Percentiles rank a stretch among this genome's conserved stretches.
phyloP scores from a whole-genome alignment of 2,329 filamentous ascomycete species.

The Chrysoporthe austroafricana region DNA sequence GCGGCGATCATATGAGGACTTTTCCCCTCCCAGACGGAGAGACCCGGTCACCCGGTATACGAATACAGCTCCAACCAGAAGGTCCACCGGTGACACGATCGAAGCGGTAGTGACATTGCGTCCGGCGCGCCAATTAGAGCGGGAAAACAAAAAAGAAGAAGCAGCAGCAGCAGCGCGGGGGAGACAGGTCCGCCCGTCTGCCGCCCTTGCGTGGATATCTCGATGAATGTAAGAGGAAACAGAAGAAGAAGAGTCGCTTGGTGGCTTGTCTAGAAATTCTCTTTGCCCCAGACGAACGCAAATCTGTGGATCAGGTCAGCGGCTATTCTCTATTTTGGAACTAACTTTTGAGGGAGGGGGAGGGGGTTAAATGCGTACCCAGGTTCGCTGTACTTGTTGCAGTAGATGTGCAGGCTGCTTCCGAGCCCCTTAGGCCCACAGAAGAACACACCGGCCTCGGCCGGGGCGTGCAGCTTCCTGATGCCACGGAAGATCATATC shows the following conservation, averaged over 20 bases:
- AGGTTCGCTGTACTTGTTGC: conserved; percentile 86
- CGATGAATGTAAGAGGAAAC: conserved; percentile 20
- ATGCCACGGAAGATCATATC: conserved; percentile 87
- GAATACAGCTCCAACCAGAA: neutral
- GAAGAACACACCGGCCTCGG: conserved; percentile 81
- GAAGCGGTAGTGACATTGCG: conserved; percentile 25
- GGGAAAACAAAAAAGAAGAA: neutral
- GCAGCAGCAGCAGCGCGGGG: neutral
- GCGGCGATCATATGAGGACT: neutral
- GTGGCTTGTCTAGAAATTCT: conserved; percentile 61
- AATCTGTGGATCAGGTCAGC: conserved; percentile 50
- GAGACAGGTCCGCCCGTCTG: neutral
- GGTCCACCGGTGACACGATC: neutral
- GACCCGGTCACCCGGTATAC: neutral
- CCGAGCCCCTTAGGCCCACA: conserved; percentile 82
- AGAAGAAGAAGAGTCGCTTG: neutral
- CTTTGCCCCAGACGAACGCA: conserved; percentile 70
- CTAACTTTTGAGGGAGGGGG: neutral
- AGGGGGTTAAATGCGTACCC: conserved; percentile 56
- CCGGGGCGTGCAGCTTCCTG: conserved; percentile 74
- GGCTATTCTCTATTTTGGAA: neutral
- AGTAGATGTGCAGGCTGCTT: conserved; percentile 77
- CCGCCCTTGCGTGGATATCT: conserved; percentile 12
- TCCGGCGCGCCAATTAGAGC: conserved; percentile 25
- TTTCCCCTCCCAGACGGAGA: conserved; percentile 7